Conservation (phyloP, 176 grass and related monocot species). For the Oryza glumipatula region DNA sequence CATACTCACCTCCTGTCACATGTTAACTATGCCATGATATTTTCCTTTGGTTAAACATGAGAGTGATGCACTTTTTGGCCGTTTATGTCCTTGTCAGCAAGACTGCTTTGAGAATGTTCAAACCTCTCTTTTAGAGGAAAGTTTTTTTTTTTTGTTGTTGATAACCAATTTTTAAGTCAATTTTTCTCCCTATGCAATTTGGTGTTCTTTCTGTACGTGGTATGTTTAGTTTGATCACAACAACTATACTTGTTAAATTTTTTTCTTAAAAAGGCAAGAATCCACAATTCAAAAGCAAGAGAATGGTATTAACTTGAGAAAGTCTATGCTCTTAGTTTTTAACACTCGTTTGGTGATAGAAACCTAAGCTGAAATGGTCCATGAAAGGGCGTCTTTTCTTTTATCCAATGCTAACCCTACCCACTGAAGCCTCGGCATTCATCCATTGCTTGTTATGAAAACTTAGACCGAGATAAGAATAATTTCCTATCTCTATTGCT, state of each 20-base stretch:
- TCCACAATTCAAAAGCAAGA: neutral
- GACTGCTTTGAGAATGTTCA: constrained; percentile 18
- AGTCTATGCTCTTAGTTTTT: neutral
- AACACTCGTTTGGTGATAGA: neutral
- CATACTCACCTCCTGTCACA: constrained; percentile 7
- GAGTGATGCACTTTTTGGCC: neutral
- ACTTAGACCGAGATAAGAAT: neutral
- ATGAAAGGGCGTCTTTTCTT: neutral
- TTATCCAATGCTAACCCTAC: neutral
- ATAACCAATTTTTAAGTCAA: neutral
- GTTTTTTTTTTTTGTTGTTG: neutral
- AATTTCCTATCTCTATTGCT: neutral
- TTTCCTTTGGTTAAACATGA: neutral
- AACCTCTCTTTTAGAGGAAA: neutral
- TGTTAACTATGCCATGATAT: constrained; percentile 19
- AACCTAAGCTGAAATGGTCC: neutral
- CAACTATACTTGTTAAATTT: neutral
- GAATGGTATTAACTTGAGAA: neutral
- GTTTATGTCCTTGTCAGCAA: constrained; percentile 10
- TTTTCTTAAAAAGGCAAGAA: neutral
- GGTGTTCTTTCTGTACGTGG: neutral
- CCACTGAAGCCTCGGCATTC: neutral
- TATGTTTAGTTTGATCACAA: neutral
- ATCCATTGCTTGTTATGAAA: constrained; percentile 6
- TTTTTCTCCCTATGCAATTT: neutral